Evolutionary conservation across 805 yeast species (phyloP), one percentile per base, ranked within the genome.

Genomic region (Ogataea wickerhamii): DNA sequence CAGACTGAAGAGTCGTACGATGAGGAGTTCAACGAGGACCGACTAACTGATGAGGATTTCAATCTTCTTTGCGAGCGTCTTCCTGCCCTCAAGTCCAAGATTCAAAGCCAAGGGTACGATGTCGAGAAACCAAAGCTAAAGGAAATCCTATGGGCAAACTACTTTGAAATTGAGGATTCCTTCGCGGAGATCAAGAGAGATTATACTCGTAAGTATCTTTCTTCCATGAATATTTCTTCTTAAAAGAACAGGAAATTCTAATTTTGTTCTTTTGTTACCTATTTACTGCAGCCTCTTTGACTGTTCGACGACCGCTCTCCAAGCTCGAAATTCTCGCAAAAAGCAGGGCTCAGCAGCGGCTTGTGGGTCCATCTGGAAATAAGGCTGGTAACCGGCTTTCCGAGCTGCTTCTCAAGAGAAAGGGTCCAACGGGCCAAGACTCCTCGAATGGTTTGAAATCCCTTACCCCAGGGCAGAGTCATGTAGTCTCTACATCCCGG

Each of bases 101-200:
- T 29, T 8, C 10, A 29, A 36, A 47, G 73, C 24, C 55, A 47
- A 14, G 61, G 61, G 6, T 73, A 70, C 47, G 64, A 68, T 38
- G 67, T 76, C 32, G 63, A 67, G 6, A 82, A 76, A 18, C 50
- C 63, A 11, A 76, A 71, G 32, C 57, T 82, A 43, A 74, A 78
- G 49, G 82, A 78, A 45, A 63, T 76, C 0, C 63, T 83, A 8
- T 81, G 80, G 72, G 66, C 65, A 45, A 75, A 77, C 48, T 79
- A 79, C 53, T 73, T 73, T 52, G 78, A 74, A 29, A 51, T 78
- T 4, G 75, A 71, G 4, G 70, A 70, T 10, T 57, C 86, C 0
- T 47, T 79, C 6, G 66, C 61, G 22, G 80, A 78, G 41, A 55
- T 74, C 32, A 69, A 68, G 41, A 48, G 40, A n/a, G 41, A 50